phyloP scores from a whole-genome alignment of 2,329 filamentous ascomycete species.

The Colletotrichum aenigma region DNA sequence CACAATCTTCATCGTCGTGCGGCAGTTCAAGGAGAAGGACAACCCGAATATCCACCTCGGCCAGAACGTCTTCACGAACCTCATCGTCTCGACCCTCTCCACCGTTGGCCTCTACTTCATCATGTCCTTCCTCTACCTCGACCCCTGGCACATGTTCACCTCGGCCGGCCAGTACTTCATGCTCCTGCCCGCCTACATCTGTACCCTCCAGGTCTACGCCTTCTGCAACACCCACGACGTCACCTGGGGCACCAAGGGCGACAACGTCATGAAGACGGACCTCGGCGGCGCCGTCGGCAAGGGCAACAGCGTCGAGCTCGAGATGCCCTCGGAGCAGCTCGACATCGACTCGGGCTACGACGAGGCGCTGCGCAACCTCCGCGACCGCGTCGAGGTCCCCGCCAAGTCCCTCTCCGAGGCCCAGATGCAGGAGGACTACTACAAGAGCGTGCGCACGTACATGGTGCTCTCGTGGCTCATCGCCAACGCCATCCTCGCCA shows the following conservation, averaged over 20 bases:
- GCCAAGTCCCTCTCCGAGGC: slow-evolving; percentile 65
- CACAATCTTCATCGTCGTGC: slow-evolving; percentile 84
- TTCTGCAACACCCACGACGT: slow-evolving; percentile 99
- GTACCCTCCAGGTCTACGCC: slow-evolving; percentile 95
- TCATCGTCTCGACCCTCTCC: slow-evolving; percentile 87
- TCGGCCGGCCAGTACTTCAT: slow-evolving; percentile 90
- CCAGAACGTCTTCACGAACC: slow-evolving; percentile 92
- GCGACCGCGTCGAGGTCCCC: slow-evolving; percentile 87
- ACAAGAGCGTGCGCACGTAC: slow-evolving; percentile 95
- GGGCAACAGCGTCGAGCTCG: slow-evolving; percentile 82
- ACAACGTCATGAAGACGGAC: slow-evolving; percentile 93
- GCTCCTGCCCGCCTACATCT: slow-evolving; percentile 91
- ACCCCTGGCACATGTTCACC: slow-evolving; percentile 99
- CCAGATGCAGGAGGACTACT: slow-evolving; percentile 97
- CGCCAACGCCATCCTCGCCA: slow-evolving; percentile 88
- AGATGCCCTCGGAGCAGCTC: slow-evolving; percentile 97
- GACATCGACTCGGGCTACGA: slow-evolving; percentile 99
- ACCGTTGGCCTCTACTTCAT: slow-evolving; percentile 94
- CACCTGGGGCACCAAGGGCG: slow-evolving; percentile 98
- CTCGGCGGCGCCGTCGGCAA: slow-evolving; percentile 83
- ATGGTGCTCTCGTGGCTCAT: slow-evolving; percentile 97
- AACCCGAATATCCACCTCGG: slow-evolving; percentile 60
- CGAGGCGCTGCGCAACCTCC: slow-evolving; percentile 92
- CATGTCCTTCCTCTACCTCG: slow-evolving; percentile 95
- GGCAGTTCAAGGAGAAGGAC: slow-evolving; percentile 68